Evolutionary conservation across 768 basidiomycete genomes (phyloP), one percentile per base, ranked within the genome.

Genomic region (Amanita phalloides): DNA sequence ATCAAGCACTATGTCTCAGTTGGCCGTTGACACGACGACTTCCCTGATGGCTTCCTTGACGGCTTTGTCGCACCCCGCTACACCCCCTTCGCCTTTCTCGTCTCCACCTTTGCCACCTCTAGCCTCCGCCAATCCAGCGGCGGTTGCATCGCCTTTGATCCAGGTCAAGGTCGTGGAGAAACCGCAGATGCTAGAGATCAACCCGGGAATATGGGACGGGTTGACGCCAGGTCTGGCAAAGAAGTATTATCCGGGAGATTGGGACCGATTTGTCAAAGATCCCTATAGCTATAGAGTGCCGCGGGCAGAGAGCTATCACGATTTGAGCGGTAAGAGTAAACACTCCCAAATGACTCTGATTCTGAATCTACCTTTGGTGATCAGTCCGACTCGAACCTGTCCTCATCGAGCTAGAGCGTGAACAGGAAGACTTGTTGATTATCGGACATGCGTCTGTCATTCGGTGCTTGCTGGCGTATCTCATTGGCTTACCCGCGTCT

Each of bases 381-480:
- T 30, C 60, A 94, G 93, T 96, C 49, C 90, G 94, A 38, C 70
- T 97, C n/a, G 94, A 97, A 62, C 90, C 91, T 0, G 78, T 86
- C 28, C 76, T 98, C 30, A 83, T 97, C 62, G 96, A 99, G 65
- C 74, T 98, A 14, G 96, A 98, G 68, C 79, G 94, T 49, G 87
- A 92, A 66, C 82, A 87, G 61, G 91, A 96, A 60, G 96, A 98
- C 67, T 71, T 99, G 4, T 74, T 99, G 36, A 97, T 99, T 66
- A 90, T 98, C 58, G 94, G 92, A 1, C 94, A 97, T 64, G 91
- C 94, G 13, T 95, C 92, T 37, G 96, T 98, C 63, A 96, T 98
- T 60, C 84, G 96, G 14, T 99, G 96, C 69, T 74, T 99, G 53
- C 78, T 97, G 42, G 86, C 93, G 2, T 92, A 92, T 65, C 82